Evolutionary conservation across 2,329 filamentous ascomycete genomes (phyloP).

Genomic region (Trichoderma sp.): DNA sequence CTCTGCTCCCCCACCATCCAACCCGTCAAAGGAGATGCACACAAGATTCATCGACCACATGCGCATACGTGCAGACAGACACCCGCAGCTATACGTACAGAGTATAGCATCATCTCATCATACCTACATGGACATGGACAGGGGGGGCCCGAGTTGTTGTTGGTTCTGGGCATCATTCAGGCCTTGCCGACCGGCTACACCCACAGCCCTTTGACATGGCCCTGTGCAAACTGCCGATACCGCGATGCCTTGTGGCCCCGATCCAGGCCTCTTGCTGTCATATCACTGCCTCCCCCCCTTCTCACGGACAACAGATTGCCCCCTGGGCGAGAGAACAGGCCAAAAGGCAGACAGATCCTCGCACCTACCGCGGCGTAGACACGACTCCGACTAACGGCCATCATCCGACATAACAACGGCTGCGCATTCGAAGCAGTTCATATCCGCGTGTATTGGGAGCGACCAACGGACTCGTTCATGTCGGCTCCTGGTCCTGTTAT

Average conservation of each 20-base stretch:
- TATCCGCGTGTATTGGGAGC: constrained; percentile 8
- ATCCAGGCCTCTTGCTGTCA: constrained; percentile 36
- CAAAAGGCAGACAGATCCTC: constrained; percentile 29
- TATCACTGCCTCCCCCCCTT: constrained; percentile 25
- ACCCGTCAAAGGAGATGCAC: constrained; percentile 15
- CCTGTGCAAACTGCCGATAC: constrained; percentile 31
- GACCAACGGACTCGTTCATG: constrained; percentile 22
- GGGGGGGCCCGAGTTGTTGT: constrained; percentile 27
- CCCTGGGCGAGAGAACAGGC: constrained; percentile 27
- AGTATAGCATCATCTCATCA: constrained; percentile 1
- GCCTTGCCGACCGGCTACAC: constrained; percentile 27
- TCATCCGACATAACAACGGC: constrained; percentile 24
- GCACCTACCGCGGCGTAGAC: constrained; percentile 27
- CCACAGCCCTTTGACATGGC: constrained; percentile 36
- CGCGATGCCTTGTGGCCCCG: constrained; percentile 32
- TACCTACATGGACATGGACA: constrained; percentile 23
- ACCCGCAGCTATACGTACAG: neutral
- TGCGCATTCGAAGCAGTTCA: constrained; percentile 12
- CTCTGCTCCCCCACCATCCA: constrained; percentile 12
- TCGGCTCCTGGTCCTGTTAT: constrained; percentile 19
- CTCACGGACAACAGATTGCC: constrained; percentile 23
- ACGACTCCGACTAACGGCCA: constrained; percentile 23
- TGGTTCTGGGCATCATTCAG: constrained; percentile 24
- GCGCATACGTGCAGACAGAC: constrained; percentile 20
- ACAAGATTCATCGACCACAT: constrained; percentile 29